Percentiles rank a stretch among this genome's conserved stretches.
These are phyloP conservation scores for Petasospora rhodanensis DNA, from an alignment of 1,139 yeast species.

Conservation along the genomic window DNA sequence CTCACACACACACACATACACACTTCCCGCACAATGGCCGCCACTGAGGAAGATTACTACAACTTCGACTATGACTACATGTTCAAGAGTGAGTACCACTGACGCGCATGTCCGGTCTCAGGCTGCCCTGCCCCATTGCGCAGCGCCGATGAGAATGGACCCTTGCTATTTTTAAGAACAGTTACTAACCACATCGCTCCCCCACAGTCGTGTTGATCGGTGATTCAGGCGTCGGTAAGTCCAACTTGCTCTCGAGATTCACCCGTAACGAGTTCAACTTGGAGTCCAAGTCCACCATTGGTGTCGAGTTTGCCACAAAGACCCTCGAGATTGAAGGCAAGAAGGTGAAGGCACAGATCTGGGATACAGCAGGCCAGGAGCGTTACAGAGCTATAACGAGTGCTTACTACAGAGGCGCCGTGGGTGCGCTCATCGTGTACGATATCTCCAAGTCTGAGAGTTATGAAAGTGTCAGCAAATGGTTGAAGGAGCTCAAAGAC, in stretches of 20 bases:
- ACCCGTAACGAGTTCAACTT: slow-evolving; percentile 93
- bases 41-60: slow-evolving; percentile 71
- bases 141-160: no score
- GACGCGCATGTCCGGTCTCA: no score
- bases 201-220: slow-evolving; percentile 79
- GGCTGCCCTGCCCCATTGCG: no score
- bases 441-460: slow-evolving; percentile 92
- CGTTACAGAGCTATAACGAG: slow-evolving; percentile 96
- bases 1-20: no score
- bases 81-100: slow-evolving; percentile 70
- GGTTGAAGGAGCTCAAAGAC: slow-evolving; percentile 93
- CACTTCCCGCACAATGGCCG: slow-evolving; percentile 27
- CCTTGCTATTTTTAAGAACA: slow-evolving; percentile 1
- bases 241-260: slow-evolving; percentile 88
- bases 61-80: slow-evolving; percentile 96
- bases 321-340: slow-evolving; percentile 93
- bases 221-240: slow-evolving; percentile 96
- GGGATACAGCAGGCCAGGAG: slow-evolving; percentile 99
- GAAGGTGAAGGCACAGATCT: slow-evolving; percentile 93
- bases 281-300: slow-evolving; percentile 92
- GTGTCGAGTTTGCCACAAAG: slow-evolving; percentile 97
- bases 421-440: slow-evolving; percentile 93
- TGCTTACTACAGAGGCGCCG: slow-evolving; percentile 97
- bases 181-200: slow-evolving; percentile 10
- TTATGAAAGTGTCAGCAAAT: slow-evolving; percentile 89